Evolutionary conservation across 176 grass and related monocot species (phyloP).

Genomic region (Zoysia japonica): DNA sequence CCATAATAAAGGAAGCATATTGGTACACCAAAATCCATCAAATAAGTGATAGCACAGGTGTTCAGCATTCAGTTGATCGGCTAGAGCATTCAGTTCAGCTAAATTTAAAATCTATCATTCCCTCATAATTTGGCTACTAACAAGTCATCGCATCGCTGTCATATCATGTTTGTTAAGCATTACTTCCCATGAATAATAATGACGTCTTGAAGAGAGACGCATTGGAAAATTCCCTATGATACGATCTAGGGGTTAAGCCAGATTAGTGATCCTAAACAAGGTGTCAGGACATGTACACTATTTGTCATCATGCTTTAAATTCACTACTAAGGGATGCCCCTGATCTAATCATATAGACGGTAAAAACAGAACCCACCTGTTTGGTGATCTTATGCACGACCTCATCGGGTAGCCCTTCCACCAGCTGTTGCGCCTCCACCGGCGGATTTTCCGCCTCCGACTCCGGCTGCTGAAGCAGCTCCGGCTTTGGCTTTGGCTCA

Average conservation of each 20-base stretch:
- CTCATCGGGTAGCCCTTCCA: slow-evolving; percentile 57
- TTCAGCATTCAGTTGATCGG: slow-evolving; percentile 20
- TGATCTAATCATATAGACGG: slow-evolving; percentile 7
- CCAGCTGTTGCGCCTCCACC: slow-evolving; percentile 27
- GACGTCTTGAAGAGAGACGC: background rate
- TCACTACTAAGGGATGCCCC: background rate
- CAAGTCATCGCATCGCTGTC: background rate
- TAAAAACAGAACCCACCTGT: slow-evolving; percentile 53
- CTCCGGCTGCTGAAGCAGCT: slow-evolving; percentile 15
- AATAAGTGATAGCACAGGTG: background rate
- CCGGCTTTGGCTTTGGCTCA: slow-evolving; percentile 45
- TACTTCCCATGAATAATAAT: background rate
- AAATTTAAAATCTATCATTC: background rate
- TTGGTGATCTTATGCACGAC: slow-evolving; percentile 82
- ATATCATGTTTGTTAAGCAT: background rate
- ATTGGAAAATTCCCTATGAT: background rate
- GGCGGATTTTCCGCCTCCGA: slow-evolving; percentile 28
- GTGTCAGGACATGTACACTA: background rate
- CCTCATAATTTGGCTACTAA: background rate
- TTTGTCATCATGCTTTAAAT: background rate
- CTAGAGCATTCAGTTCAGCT: background rate
- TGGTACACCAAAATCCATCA: background rate
- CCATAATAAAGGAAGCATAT: background rate
- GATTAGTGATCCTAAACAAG: background rate
- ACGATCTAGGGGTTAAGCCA: background rate